Evolutionary conservation across 257 asterid species (phyloP).

Genomic region (Leonotis leonurus): DNA sequence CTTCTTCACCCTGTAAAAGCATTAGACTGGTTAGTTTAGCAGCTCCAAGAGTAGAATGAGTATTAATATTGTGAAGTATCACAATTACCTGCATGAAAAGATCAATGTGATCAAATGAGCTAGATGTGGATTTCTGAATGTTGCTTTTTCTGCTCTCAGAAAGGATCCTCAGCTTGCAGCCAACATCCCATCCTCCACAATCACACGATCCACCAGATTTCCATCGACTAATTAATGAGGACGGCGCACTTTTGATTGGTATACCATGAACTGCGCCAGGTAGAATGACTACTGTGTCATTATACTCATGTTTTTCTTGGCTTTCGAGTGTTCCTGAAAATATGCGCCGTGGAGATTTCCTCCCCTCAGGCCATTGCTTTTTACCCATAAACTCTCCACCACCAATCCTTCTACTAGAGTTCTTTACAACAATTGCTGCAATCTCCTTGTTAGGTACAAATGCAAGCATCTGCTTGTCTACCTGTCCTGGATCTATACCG

Average conservation of each 20-base stretch:
- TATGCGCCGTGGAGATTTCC: constrained; percentile 7
- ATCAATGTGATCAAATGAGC: constrained; percentile 31
- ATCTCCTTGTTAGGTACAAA: constrained; percentile 49
- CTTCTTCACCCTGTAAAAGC: constrained; percentile 48
- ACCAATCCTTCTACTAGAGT: constrained; percentile 17
- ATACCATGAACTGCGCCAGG: constrained; percentile 71
- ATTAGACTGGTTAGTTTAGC: not conserved
- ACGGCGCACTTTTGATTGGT: constrained; percentile 62
- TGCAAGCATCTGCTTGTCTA: constrained; percentile 40
- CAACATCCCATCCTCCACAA: constrained; percentile 99
- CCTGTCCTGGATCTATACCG: constrained; percentile 39
- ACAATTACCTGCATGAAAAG: constrained; percentile 59
- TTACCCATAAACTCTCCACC: constrained; percentile 14
- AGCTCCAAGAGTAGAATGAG: not conserved
- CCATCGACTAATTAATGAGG: constrained; percentile 75
- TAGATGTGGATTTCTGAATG: constrained; percentile 11
- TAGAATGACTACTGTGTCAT: constrained; percentile 47
- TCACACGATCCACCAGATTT: constrained; percentile 81
- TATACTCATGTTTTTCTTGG: constrained; percentile 15
- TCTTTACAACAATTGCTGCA: constrained; percentile 57
- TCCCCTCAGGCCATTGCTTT: constrained; percentile 9
- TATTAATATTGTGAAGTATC: not conserved
- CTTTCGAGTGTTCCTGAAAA: not conserved
- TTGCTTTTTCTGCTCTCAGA: constrained; percentile 26
- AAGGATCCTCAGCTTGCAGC: constrained; percentile 82